Base-by-base conservation (phyloP, 75 land plant species). In the Picea sitchensis region DNA sequence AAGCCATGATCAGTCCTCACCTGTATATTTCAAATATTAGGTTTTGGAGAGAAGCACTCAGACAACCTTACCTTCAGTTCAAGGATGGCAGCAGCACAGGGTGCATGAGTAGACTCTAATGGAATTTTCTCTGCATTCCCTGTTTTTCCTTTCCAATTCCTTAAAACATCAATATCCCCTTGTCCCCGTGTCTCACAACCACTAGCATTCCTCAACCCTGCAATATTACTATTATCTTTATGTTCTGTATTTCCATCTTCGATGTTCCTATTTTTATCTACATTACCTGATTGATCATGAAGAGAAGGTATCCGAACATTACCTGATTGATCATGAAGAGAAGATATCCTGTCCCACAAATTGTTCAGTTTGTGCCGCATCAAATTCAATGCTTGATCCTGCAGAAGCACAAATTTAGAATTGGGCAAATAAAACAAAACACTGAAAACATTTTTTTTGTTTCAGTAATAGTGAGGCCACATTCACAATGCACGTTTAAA, bases 331-430 rank as follows among this genome's bases (percentile, higher is more conserved):
- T 88, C 90, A 73, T 82, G 83, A 26, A 77, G 17, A 14, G 58
- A 51, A 58, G 75, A 86, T 81, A 91, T 75, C 81, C 82, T 81
- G 68, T 84, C 88, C 79, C 87, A 91, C 11, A 93, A 80, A 60
- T 78, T 73, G 73, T 92, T 92, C 56, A 93, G 90, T 81, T 91
- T 89, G 54, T 80, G 84, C 73, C 85, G 91, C 93, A 91, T 91
- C 60, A 65, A 81, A 73, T 60, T 47, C 47, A 93, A 86, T 61
- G 90, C 76, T 36, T 87, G 79, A 74, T 93, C 93, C 95, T 93
- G 84, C 14, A 73, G 75, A 71, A 54, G 41, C 58, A 59, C 47
- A 77, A 57, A 18, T 62, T 44, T 44, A 77, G n/a, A 31, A 32
- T 51, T 51, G 56, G 56, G 56, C 57, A 74, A 58, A 59, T 73